Evolutionary conservation across 2,329 filamentous ascomycete species (phyloP).

Genomic region (Claviceps arundinis): DNA sequence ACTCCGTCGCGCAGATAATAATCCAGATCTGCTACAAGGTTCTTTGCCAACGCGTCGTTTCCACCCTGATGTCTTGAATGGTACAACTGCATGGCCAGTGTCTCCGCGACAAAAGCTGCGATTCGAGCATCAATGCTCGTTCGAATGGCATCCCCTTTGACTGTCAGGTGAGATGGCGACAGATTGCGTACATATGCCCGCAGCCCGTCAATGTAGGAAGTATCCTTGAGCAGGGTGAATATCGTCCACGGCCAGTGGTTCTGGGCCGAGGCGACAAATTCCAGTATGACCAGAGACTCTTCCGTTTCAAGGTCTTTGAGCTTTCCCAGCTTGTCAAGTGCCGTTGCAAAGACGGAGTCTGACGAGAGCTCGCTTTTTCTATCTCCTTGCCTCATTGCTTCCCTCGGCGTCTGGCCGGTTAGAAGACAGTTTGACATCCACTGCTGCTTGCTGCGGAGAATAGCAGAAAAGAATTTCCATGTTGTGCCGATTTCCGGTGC

Average conservation of each 20-base stretch:
- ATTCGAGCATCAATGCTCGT: slow-evolving; percentile 54
- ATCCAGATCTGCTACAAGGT: slow-evolving; percentile 58
- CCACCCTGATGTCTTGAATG: slow-evolving; percentile 67
- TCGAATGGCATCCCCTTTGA: slow-evolving; percentile 40
- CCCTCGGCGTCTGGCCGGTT: slow-evolving; percentile 72
- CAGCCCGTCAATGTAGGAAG: slow-evolving; percentile 58
- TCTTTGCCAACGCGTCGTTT: slow-evolving; percentile 49
- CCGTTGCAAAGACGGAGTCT: slow-evolving; percentile 59
- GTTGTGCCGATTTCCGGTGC: slow-evolving; percentile 51
- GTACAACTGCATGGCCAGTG: slow-evolving; percentile 83
- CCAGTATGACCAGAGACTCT: slow-evolving; percentile 62
- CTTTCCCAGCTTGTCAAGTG: slow-evolving; percentile 54
- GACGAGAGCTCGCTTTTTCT: slow-evolving; percentile 35
- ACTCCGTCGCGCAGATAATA: slow-evolving; percentile 74
- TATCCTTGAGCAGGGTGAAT: slow-evolving; percentile 61
- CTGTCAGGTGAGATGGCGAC: slow-evolving; percentile 35
- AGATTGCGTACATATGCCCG: slow-evolving; percentile 54
- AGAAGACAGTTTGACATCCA: slow-evolving; percentile 92
- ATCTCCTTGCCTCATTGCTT: slow-evolving; percentile 48
- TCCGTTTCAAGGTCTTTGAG: slow-evolving; percentile 51
- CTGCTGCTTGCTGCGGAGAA: slow-evolving; percentile 82
- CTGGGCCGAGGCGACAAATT: slow-evolving; percentile 78
- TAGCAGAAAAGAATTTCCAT: slow-evolving; percentile 76
- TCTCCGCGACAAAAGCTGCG: slow-evolving; percentile 73
- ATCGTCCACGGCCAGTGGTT: slow-evolving; percentile 96